These are phyloP conservation scores for Aspergillus hiratsukae DNA, from an alignment of 2,329 filamentous ascomycete species.

Conservation along the genomic window DNA sequence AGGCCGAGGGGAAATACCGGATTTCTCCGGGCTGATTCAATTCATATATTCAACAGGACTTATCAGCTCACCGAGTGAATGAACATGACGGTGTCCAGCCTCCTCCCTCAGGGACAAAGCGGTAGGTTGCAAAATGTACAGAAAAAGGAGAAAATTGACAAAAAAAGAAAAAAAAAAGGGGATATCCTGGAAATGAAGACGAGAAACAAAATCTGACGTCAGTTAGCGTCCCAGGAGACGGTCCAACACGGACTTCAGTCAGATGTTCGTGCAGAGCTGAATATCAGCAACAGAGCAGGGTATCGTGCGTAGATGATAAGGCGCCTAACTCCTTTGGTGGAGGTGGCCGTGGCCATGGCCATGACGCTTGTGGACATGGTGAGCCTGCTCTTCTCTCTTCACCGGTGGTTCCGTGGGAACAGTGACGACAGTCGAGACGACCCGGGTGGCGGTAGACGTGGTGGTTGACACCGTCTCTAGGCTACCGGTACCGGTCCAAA, in stretches of 20 bases:
- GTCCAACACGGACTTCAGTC: background rate
- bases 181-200: background rate
- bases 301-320: background rate
- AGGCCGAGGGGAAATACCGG: background rate
- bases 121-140: slow-evolving; percentile 13
- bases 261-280: background rate
- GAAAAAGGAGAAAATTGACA: slow-evolving; percentile 3
- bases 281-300: background rate
- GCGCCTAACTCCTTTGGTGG: background rate
- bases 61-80: slow-evolving; percentile 13
- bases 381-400: slow-evolving; percentile 15
- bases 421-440: slow-evolving; percentile 21
- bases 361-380: slow-evolving; percentile 21
- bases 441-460: slow-evolving; percentile 18
- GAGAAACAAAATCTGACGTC: background rate
- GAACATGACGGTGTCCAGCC: slow-evolving; percentile 4
- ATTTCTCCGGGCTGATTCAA: slow-evolving; percentile 9
- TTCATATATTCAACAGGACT: slow-evolving; percentile 11
- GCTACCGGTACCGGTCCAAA: slow-evolving; percentile 22
- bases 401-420: slow-evolving; percentile 13
- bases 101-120: slow-evolving; percentile 13
- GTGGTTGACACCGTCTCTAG: slow-evolving; percentile 22
- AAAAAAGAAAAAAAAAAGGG: background rate
- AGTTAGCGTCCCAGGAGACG: background rate
- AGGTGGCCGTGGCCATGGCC: slow-evolving; percentile 21